A percentile compares a stretch with the other conserved stretches of the same genome.
Evolutionary conservation across 352 stramenopile genomes (phyloP).

Genomic region (Salisapilia sapeloensis): DNA sequence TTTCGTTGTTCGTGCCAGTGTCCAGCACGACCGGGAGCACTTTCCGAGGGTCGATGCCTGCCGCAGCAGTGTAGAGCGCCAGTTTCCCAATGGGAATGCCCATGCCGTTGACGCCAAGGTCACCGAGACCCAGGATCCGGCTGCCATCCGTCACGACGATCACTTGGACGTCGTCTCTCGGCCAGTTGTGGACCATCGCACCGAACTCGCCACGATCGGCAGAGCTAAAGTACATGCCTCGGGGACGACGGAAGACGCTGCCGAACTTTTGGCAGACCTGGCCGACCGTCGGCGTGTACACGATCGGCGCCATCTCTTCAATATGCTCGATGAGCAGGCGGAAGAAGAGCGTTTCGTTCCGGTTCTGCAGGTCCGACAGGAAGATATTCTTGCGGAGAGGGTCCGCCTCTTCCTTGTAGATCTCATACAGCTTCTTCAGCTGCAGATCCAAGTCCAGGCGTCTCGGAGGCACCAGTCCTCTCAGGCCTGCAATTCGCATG

Average conservation of each 20-base stretch:
- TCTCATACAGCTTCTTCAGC: constrained; percentile 60
- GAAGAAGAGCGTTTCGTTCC: constrained; percentile 94
- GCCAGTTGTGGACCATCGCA: constrained; percentile 92
- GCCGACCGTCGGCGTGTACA: constrained; percentile 96
- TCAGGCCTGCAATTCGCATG: constrained; percentile 21
- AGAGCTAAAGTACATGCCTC: constrained; percentile 91
- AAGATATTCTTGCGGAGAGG: constrained; percentile 88
- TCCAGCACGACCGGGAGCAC: constrained; percentile 92
- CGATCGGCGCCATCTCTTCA: constrained; percentile 87
- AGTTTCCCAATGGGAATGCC: constrained; percentile 96
- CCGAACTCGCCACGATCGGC: constrained; percentile 83
- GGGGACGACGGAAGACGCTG: constrained; percentile 76
- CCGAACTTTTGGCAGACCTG: constrained; percentile 87
- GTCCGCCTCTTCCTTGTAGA: constrained; percentile 44
- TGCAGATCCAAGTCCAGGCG: constrained; percentile 50
- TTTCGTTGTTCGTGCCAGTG: constrained; percentile 93
- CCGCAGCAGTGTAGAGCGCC: constrained; percentile 89
- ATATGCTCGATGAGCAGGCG: constrained; percentile 85
- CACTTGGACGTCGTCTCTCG: constrained; percentile 90
- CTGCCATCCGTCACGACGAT: constrained; percentile 96
- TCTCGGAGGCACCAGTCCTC: constrained; percentile 66
- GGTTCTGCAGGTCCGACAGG: constrained; percentile 89
- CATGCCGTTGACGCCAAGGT: constrained; percentile 95
- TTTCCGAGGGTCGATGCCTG: constrained; percentile 88
- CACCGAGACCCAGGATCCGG: constrained; percentile 92